These are phyloP conservation scores for Globomyces pollinis-pini DNA, from an alignment of 192 early-diverging fungal species.

Conservation along the genomic window DNA sequence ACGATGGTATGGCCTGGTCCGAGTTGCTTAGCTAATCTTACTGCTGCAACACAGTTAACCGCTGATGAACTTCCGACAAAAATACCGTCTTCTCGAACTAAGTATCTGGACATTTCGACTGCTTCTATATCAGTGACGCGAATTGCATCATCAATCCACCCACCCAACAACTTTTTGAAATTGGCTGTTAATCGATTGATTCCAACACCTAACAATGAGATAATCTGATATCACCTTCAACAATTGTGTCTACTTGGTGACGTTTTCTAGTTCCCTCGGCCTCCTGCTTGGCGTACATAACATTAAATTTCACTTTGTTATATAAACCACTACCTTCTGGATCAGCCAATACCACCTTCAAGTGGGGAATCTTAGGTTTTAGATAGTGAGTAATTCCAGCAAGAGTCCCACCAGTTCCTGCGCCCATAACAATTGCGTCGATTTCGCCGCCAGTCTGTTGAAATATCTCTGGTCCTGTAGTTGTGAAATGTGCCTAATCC, in stretches of 20 bases:
- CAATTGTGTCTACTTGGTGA: conserved; percentile 96
- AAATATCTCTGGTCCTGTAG: conserved; percentile 88
- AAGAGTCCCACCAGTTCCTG: conserved; percentile 84
- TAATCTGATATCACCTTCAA: too few species aligned
- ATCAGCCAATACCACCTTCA: conserved; percentile 76
- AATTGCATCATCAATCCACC: conserved; percentile 71
- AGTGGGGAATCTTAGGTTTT: conserved; percentile 50
- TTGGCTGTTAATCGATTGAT: conserved; percentile 90
- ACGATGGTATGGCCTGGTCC: conserved; percentile 89
- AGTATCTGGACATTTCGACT: conserved; percentile 77
- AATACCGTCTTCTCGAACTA: conserved; percentile 73
- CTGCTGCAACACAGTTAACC: conserved; percentile 87
- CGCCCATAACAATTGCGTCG: conserved; percentile 82
- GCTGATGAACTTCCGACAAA: conserved; percentile 88
- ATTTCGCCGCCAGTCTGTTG: conserved; percentile 54
- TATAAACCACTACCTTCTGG: conserved; percentile 89
- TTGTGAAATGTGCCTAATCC: conserved; percentile 68
- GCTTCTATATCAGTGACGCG: conserved; percentile 82
- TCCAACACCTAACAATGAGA: too few species aligned
- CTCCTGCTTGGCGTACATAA: conserved; percentile 84
- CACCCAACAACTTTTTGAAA: conserved; percentile 50
- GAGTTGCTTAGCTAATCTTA: conserved; percentile 63
- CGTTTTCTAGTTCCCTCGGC: conserved; percentile 81
- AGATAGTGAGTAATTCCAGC: conserved; percentile 85
- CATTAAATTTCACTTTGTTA: conserved; percentile 81